Evolutionary conservation across 352 stramenopile species (phyloP).

Genomic region (Globisporangium yorkense): DNA sequence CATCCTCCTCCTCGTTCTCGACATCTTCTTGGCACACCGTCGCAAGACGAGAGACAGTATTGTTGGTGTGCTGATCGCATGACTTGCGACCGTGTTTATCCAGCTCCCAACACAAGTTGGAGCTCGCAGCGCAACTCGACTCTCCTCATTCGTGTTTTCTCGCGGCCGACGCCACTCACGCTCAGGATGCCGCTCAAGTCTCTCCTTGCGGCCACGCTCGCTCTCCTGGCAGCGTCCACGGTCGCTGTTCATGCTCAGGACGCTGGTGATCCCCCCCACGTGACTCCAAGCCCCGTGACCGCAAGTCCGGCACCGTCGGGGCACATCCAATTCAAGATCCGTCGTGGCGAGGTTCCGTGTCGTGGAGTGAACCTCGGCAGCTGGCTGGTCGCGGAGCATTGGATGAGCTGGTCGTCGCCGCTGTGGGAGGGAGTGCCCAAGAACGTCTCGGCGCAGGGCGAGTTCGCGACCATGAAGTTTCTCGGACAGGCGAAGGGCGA

Average conservation of each 20-base stretch:
- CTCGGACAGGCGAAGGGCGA: constrained; percentile 17
- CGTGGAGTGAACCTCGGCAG: constrained; percentile 26
- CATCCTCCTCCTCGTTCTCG: no score
- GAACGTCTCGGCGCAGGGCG: constrained; percentile 8
- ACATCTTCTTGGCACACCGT: no score
- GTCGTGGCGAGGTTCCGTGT: constrained; percentile 11
- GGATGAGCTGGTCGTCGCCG: constrained; percentile 17
- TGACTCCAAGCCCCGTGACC: no score
- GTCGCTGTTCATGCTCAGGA: neutral
- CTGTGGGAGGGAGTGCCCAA: constrained; percentile 13
- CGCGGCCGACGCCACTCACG: neutral
- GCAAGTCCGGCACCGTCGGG: no score
- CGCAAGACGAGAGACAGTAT: no score
- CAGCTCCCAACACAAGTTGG: no score
- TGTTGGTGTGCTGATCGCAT: no score
- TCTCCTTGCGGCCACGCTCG: neutral
- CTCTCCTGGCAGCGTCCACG: neutral
- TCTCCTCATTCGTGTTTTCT: neutral
- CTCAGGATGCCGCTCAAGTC: neutral
- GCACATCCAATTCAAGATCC: constrained; percentile 22
- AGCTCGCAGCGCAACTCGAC: no score
- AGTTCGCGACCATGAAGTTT: constrained; percentile 22
- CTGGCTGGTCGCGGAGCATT: constrained; percentile 25
- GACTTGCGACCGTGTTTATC: no score
- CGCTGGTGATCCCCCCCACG: neutral